phyloP scores from a whole-genome alignment of 2,329 filamentous ascomycete species.

The Aspergillus sp. region DNA sequence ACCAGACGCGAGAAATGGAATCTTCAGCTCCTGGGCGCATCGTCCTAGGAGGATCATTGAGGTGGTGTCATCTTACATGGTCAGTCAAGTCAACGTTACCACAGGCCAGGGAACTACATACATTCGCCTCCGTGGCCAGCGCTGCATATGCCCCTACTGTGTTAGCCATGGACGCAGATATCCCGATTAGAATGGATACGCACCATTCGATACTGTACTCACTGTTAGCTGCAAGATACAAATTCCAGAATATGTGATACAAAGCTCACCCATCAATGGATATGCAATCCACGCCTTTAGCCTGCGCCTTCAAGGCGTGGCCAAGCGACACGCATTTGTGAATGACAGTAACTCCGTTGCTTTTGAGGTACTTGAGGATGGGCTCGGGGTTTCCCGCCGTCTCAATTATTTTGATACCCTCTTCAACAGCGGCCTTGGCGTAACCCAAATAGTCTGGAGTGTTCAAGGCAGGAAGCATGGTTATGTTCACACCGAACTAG shows the following conservation, averaged over 20 bases:
- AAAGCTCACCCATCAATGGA: slow-evolving; percentile 72
- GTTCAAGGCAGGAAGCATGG: slow-evolving; percentile 9
- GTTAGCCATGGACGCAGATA: background rate
- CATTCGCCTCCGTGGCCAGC: slow-evolving; percentile 49
- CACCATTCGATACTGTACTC: slow-evolving; percentile 7
- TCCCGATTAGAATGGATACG: background rate
- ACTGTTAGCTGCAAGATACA: background rate
- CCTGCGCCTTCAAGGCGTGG: slow-evolving; percentile 84
- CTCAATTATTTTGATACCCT: slow-evolving; percentile 87
- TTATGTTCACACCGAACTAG: slow-evolving; percentile 11
- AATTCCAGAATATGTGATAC: background rate
- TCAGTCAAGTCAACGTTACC: background rate
- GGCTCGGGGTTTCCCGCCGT: slow-evolving; percentile 84
- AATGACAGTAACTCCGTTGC: slow-evolving; percentile 71
- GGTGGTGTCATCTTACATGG: slow-evolving; percentile 43
- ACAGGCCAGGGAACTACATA: background rate
- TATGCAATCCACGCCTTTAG: slow-evolving; percentile 92
- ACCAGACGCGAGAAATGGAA: slow-evolving; percentile 92
- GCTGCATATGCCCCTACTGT: background rate
- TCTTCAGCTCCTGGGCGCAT: slow-evolving; percentile 77
- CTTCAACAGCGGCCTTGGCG: slow-evolving; percentile 86
- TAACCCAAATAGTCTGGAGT: slow-evolving; percentile 87
- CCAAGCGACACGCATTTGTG: slow-evolving; percentile 97
- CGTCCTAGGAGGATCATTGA: slow-evolving; percentile 68
- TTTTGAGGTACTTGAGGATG: slow-evolving; percentile 83